Percentiles rank a stretch among this genome's conserved stretches.
phyloP scores from a whole-genome alignment of 352 stramenopile species.

The Pythium utonaiense region DNA sequence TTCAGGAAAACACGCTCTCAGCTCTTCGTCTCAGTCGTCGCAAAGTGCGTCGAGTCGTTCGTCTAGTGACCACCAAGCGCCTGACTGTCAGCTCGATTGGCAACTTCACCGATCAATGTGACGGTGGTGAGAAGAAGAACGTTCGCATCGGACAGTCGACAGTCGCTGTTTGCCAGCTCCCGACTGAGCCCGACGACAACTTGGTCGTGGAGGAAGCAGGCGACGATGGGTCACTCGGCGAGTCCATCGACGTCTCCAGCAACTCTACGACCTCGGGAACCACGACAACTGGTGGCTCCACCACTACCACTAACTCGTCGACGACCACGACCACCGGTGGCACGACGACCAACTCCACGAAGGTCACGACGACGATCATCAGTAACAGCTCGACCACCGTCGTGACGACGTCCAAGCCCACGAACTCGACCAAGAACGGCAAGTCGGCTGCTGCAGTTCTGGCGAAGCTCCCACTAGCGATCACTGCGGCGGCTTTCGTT shows the following conservation, averaged over 20 bases:
- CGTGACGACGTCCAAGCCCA: not conserved
- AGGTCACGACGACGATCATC: not conserved
- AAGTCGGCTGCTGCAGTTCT: not conserved
- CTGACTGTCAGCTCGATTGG: conserved; percentile 18
- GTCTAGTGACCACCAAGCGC: conserved; percentile 11
- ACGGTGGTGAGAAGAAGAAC: conserved; percentile 13
- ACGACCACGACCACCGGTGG: not conserved
- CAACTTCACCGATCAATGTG: conserved; percentile 13
- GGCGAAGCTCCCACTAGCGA: not conserved
- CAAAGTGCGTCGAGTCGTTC: conserved; percentile 12
- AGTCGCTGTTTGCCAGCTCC: conserved; percentile 11
- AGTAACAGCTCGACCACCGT: not conserved
- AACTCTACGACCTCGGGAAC: not conserved
- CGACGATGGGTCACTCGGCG: not conserved
- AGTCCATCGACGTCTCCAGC: not conserved
- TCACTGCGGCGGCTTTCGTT: not conserved
- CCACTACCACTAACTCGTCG: not conserved
- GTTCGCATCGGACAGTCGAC: not conserved
- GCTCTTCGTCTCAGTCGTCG: conserved; percentile 14
- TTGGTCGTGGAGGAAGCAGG: conserved; percentile 12
- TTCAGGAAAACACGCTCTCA: conserved; percentile 1
- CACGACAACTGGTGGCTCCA: not conserved
- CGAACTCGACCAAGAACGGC: not conserved
- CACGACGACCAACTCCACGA: not conserved
- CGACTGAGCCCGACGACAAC: conserved; percentile 15